Conservation (phyloP, 31 red algal species). For the Odonthalia washingtoniensis region DNA sequence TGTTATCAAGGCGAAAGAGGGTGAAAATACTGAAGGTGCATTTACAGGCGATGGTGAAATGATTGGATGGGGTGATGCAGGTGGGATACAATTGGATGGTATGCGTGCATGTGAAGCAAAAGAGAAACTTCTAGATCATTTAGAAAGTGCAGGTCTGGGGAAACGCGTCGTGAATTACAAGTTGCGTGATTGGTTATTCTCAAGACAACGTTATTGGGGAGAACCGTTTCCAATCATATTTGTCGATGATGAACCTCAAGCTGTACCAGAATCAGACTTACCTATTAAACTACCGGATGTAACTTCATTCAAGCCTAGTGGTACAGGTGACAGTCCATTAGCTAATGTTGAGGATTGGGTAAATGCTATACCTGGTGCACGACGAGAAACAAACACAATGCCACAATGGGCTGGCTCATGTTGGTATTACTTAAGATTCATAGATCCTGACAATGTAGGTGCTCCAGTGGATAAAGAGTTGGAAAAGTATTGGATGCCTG, state of each 20-base stretch:
- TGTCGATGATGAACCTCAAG: conserved; percentile 73
- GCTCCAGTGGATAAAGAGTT: conserved; percentile 66
- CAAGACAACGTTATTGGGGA: conserved; percentile 99
- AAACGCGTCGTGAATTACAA: conserved; percentile 87
- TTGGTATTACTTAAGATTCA: conserved; percentile 98
- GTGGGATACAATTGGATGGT: conserved; percentile 81
- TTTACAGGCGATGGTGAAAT: conserved; percentile 74
- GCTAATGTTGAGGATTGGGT: conserved; percentile 79
- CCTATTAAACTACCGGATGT: conserved; percentile 88
- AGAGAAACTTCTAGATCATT: conserved; percentile 57
- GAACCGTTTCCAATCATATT: conserved; percentile 98
- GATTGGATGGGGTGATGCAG: conserved; percentile 66
- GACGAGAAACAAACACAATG: conserved; percentile 99
- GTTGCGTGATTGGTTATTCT: conserved; percentile 96
- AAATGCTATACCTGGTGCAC: conserved; percentile 48
- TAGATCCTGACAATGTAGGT: conserved; percentile 85
- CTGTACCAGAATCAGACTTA: conserved; percentile 78
- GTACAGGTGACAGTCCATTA: conserved; percentile 91
- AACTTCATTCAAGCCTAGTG: conserved; percentile 74
- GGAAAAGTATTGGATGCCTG: conserved; percentile 98
- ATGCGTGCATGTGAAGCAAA: conserved; percentile 63
- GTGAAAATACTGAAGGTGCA: conserved; percentile 56
- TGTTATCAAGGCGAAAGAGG: conserved; percentile 77
- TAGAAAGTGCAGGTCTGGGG: conserved; percentile 59
- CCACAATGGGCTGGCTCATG: conserved; percentile 96